Evolutionary conservation across 192 early-diverging fungal species (phyloP), one percentile per base, ranked within the genome.

Genomic region (Obelidium mucronatum): DNA sequence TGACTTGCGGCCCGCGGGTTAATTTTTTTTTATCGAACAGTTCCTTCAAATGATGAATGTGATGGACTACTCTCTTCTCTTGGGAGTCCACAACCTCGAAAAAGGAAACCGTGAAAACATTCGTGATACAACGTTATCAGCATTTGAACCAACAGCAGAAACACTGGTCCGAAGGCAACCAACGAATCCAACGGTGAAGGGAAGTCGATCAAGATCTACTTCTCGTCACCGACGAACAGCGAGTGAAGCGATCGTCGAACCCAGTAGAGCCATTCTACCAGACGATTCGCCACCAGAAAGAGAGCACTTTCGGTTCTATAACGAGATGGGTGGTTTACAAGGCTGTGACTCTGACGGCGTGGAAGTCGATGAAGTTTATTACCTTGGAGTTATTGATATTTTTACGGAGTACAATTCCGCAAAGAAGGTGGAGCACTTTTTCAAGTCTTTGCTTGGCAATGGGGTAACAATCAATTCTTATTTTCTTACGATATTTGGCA

Each of bases 31-130:
- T 13, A 24, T 19, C 15, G 39, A 0, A 64, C 53, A 83, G 84
- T 88, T 89, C 78, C 81, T 99, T 60, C 81, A 93, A 68, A 86
- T 87, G 40, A 82, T 85, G 36, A 85, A 94, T 66, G 96, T 99
- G 58, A 99, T 99, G 98, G 98, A 99, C 80, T 99, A 99, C 83
- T 97, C 95, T 71, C 87, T 99, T 67, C 83, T 99, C 30, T 77
- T 99, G 64, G 98, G 98, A 8, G 87, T 95, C 35, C 96, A 98
- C 80, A 93, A 97, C 74, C 83, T 93, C 40, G 82, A 87, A 30
- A 88, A 89, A 35, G 76, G 76, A 0, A 97, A 98, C 81, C 86
- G 83, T 34, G 92, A 95, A 67, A 94, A 94, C 75, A 94, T 96
- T 74, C 93, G 96, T 77, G 95, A 99, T 82, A 91, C 89, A 36